A percentile compares a stretch with the other conserved stretches of the same genome.
These are phyloP conservation scores for Fusarium citri DNA, from an alignment of 2,329 filamentous ascomycete species.

Conservation along the genomic window DNA sequence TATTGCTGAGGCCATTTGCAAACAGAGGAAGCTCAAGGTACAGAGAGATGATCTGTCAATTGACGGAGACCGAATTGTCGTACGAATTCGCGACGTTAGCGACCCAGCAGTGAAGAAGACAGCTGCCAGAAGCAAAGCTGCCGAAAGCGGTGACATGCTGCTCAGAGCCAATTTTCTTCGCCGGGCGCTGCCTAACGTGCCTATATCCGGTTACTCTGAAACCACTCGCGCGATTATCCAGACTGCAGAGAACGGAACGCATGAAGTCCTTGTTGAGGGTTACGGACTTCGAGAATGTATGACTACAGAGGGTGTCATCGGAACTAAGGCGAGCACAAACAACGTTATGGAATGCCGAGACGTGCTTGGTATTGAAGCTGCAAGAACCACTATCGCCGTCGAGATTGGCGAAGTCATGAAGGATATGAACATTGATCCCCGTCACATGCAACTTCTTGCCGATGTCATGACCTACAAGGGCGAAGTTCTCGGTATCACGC, in stretches of 20 bases:
- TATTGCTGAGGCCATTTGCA: slow-evolving; percentile 81
- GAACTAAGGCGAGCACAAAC: slow-evolving; percentile 80
- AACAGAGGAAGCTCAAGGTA: slow-evolving; percentile 85
- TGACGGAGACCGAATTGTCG: slow-evolving; percentile 72
- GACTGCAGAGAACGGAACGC: slow-evolving; percentile 75
- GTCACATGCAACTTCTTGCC: slow-evolving; percentile 96
- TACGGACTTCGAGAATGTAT: slow-evolving; percentile 92
- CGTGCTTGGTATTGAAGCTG: slow-evolving; percentile 94
- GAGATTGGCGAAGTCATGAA: slow-evolving; percentile 93
- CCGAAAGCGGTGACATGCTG: slow-evolving; percentile 65
- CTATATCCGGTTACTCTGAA: slow-evolving; percentile 89
- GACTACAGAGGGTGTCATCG: slow-evolving; percentile 91
- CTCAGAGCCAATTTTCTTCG: slow-evolving; percentile 87
- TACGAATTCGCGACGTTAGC: slow-evolving; percentile 73
- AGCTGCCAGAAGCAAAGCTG: slow-evolving; percentile 57
- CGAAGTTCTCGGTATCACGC: slow-evolving; percentile 94
- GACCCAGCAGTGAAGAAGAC: slow-evolving; percentile 61
- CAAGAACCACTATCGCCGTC: slow-evolving; percentile 85
- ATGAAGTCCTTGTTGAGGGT: slow-evolving; percentile 89
- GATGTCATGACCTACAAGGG: slow-evolving; percentile 99
- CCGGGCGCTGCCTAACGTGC: slow-evolving; percentile 81
- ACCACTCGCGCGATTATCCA: slow-evolving; percentile 90
- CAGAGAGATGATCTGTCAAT: slow-evolving; percentile 73
- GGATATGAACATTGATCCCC: slow-evolving; percentile 94
- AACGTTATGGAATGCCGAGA: slow-evolving; percentile 89